These are phyloP conservation scores for Wilcoxina mikolae DNA, from an alignment of 495 filamentous ascomycete genomes.

Conservation along the genomic window DNA sequence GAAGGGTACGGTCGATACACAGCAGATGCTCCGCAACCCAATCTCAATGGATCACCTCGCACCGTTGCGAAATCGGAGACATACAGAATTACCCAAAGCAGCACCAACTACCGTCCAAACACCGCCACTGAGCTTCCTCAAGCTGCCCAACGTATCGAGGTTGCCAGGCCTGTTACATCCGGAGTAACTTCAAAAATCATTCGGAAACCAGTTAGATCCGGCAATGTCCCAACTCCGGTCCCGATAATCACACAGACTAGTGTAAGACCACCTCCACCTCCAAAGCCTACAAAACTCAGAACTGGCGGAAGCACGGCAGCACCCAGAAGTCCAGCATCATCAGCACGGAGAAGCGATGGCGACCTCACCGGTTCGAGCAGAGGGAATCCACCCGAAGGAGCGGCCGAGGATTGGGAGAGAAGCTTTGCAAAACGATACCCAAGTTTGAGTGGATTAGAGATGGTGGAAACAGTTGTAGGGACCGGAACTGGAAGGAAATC, in stretches of 20 bases:
- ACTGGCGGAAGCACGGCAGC: slow-evolving; percentile 28
- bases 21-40: slow-evolving; percentile 30
- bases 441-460: slow-evolving; percentile 43
- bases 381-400: too few relatives aligned
- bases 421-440: slow-evolving; percentile 58
- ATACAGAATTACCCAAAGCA: slow-evolving; percentile 1
- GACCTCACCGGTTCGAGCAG: neutral
- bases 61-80: neutral
- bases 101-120: neutral
- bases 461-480: slow-evolving; percentile 26
- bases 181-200: neutral
- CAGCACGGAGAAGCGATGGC: neutral
- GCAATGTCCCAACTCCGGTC: slow-evolving; percentile 24
- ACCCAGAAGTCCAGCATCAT: neutral
- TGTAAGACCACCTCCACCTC: slow-evolving; percentile 34
- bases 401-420: slow-evolving; percentile 47
- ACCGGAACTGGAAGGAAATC: slow-evolving; percentile 3
- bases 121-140: neutral
- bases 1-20: slow-evolving; percentile 81
- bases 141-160: neutral
- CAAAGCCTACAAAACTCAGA: slow-evolving; percentile 47
- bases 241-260: neutral
- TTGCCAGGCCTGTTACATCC: neutral
- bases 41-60: neutral
- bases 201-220: slow-evolving; percentile 3